Evolutionary conservation across 2,329 filamentous ascomycete genomes (phyloP), one percentile per base, ranked within the genome.

Genomic region (Pestalotiopsis sp.): DNA sequence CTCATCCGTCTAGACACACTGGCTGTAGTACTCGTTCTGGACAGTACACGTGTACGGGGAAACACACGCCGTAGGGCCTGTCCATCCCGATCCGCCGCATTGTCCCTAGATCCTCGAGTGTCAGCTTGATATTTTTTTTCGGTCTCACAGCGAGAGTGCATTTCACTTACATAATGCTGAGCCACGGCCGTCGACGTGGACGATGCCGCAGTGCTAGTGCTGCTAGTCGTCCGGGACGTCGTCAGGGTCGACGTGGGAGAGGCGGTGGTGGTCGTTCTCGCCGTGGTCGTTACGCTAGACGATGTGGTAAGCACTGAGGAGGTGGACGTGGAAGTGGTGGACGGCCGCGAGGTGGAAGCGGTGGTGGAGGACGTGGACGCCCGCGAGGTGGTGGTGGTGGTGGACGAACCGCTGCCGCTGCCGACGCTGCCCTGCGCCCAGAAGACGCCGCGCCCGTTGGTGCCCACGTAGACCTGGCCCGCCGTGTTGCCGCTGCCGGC

Each of bases 401-500:
- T 66, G 1, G 74, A 73, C 1, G 71, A 72, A 17, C 67, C 67
- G 6, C 68, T 65, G 13, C 68, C 64, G 4, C 72, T 72, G 26
- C 67, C 67, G 39, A 75, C 44, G 20, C 69, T 69, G 13, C 73
- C 74, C 39, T 71, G 70, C 3, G 76, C 80, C 67, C 77, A 80
- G 66, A 85, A 78, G 4, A 83, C 82, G 14, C 84, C 83, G 1
- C 83, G 79, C 0, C 84, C 84, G 66, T 85, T 85, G 2, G 84
- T 85, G 0, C 84, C 84, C 17, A 85, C 83, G 59, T 84, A 86
- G 0, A 86, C 82, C 65, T 82, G 76, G 1, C 79, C 79, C 2
- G 80, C 79, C 7, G 78, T 78, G 67, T 85, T 86, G 1, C 78
- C 81, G 65, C 82, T 84, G 1, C 84, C 84, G 0, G 78, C 79